phyloP scores from a whole-genome alignment of 2,329 filamentous ascomycete species.

The Ascochyta lentis region DNA sequence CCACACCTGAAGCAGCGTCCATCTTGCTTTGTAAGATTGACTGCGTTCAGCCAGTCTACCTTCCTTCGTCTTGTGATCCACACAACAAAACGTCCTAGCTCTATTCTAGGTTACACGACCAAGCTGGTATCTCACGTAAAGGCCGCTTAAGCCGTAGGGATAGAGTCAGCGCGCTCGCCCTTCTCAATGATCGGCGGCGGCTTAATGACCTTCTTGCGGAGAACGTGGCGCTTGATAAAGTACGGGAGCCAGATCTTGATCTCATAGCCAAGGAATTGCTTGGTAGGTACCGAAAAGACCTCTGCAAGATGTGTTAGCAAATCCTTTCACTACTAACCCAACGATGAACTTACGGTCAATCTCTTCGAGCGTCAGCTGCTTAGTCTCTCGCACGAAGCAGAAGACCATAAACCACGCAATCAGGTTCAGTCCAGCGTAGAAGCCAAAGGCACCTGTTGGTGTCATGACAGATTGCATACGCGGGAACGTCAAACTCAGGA shows the following conservation, averaged over 20 bases:
- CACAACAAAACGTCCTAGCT: background rate
- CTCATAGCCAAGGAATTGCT: slow-evolving; percentile 49
- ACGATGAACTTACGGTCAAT: slow-evolving; percentile 29
- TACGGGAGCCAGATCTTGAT: slow-evolving; percentile 50
- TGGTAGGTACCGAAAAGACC: slow-evolving; percentile 47
- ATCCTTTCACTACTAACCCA: background rate
- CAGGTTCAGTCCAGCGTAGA: slow-evolving; percentile 51
- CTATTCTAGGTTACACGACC: background rate
- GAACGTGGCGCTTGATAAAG: slow-evolving; percentile 51
- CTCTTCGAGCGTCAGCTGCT: slow-evolving; percentile 50
- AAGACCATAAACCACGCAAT: slow-evolving; percentile 50
- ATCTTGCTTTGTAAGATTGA: background rate
- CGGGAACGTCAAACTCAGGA: slow-evolving; percentile 49
- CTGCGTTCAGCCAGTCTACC: background rate
- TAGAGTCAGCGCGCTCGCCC: slow-evolving; percentile 15
- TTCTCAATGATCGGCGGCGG: slow-evolving; percentile 50
- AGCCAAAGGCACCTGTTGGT: slow-evolving; percentile 48
- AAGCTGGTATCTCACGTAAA: too few relatives aligned
- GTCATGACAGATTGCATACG: slow-evolving; percentile 50
- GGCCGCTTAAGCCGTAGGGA: slow-evolving; percentile 2
- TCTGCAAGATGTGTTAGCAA: slow-evolving; percentile 15
- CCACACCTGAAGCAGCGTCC: background rate
- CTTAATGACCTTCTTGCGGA: slow-evolving; percentile 47
- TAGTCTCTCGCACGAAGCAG: slow-evolving; percentile 50
- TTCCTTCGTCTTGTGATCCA: background rate